Percentiles rank a stretch among this genome's conserved stretches.
These are phyloP conservation scores for Phialemonium atrogriseum DNA, from an alignment of 2,329 filamentous ascomycete genomes.

Conservation along the genomic window DNA sequence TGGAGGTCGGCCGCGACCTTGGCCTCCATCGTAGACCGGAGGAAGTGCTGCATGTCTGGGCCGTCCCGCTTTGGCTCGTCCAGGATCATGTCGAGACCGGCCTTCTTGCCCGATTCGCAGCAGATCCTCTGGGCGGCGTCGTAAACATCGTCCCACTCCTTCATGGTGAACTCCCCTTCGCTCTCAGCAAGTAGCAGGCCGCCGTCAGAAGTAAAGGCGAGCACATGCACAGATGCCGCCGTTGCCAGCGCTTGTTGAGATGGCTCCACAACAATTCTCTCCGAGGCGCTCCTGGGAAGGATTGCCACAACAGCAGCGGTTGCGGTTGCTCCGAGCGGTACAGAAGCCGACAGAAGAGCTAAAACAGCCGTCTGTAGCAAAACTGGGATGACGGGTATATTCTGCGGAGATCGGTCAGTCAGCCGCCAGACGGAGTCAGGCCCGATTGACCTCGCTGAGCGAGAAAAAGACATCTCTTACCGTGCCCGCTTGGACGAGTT, in stretches of 20 bases:
- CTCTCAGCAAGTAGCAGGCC: conserved; percentile 74
- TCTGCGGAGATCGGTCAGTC: conserved; percentile 36
- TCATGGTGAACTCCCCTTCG: conserved; percentile 66
- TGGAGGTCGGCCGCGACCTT: conserved; percentile 46
- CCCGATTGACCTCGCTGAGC: conserved; percentile 3
- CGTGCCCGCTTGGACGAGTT: conserved; percentile 49
- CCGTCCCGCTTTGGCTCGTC: conserved; percentile 34
- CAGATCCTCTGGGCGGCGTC: conserved; percentile 59
- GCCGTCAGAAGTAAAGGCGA: conserved; percentile 69
- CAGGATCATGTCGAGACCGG: conserved; percentile 34
- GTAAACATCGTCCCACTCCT: conserved; percentile 67
- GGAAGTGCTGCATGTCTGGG: conserved; percentile 48
- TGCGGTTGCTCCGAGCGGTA: conserved; percentile 69
- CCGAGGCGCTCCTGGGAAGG: conserved; percentile 27
- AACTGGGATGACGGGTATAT: conserved; percentile 70
- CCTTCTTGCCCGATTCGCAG: conserved; percentile 31
- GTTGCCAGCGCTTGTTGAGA: conserved; percentile 51
- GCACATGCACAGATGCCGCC: conserved; percentile 69
- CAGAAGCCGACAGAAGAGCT: conserved; percentile 70
- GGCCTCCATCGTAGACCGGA: conserved; percentile 51
- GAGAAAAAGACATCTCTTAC: conserved; percentile 32
- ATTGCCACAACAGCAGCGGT: conserved; percentile 59
- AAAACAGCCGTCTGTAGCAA: conserved; percentile 73
- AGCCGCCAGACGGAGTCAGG: conserved; percentile 11
- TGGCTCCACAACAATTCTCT: conserved; percentile 49